Evolutionary conservation across 805 yeast genomes (phyloP), one percentile per base, ranked within the genome.

Genomic region (Ogataea methanolica): DNA sequence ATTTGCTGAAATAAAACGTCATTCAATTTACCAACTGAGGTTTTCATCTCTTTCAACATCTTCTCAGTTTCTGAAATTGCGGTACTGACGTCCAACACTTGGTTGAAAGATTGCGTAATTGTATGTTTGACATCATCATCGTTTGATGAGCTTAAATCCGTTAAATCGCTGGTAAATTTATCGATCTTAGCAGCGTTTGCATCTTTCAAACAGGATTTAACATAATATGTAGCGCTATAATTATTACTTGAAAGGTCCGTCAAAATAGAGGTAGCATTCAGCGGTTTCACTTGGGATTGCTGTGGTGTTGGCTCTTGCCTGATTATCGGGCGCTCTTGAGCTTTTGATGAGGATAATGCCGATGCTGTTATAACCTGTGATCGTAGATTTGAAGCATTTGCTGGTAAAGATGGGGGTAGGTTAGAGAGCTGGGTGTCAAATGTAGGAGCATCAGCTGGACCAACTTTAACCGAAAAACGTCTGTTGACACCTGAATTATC

Each of bases 171-270:
- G 9, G 83, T 80, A 63, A 85, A 85, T 46, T 78, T 80, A 56
- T 86, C 90, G 33, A 88, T 84, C 50, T 83, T 86, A 1, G 79
- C 65, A 2, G 91, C 92, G 6, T 85, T 78, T 1, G 89, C 88
- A 51, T 80, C 77, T 11, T 80, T 69, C 50, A 88, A 62, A 46
- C 79, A 77, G 14, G 68, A 59, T 12, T 72, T 71, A 4, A 81
- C 75, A 56, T 73, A 81, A 2, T 56, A 47, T 22, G 70, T 71
- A 1, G 85, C 80, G 52, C 78, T 71, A 52, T 77, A 79, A 3
- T 63, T 51, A 2, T 71, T 68, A 34, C 67, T 69, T 3, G 74
- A 62, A 16, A 78, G 56, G 34, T 70, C 59, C 22, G 64, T 56
- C 39, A 74, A 60, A 48, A 44, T 70, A 66, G 53, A 67, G 16